Percentiles rank a stretch among this genome's conserved stretches.
These are phyloP conservation scores for Globisporangium sylvaticum DNA, from an alignment of 352 stramenopile species.

Conservation along the genomic window DNA sequence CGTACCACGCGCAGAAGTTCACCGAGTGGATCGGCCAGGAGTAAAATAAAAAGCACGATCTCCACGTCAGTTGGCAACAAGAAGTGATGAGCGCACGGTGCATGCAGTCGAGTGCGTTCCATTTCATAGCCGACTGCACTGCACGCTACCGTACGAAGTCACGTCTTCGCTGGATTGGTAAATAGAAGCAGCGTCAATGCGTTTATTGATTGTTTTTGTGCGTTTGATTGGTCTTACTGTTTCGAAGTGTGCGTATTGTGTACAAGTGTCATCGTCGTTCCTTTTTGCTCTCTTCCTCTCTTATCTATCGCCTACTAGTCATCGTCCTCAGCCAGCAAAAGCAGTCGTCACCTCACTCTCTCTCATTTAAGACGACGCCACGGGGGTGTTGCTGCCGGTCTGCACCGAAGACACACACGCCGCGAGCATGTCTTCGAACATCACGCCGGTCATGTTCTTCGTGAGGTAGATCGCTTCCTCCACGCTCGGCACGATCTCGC, in stretches of 20 bases:
- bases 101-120: neutral
- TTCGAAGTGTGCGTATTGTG: neutral
- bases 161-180: neutral
- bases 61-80: neutral
- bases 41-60: constrained; percentile 23
- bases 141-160: neutral
- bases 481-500: constrained; percentile 24
- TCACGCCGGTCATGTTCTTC: constrained; percentile 81
- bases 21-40: constrained; percentile 83
- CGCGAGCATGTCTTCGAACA: constrained; percentile 88
- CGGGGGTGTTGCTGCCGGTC: constrained; percentile 12
- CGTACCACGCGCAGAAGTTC: constrained; percentile 82
- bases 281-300: neutral
- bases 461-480: constrained; percentile 81
- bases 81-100: neutral
- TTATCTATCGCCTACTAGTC: neutral
- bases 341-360: neutral
- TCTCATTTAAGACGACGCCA: neutral
- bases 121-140: neutral
- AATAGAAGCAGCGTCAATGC: constrained; percentile 15
- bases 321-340: neutral
- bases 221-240: constrained; percentile 10
- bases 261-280: constrained; percentile 9
- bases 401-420: constrained; percentile 80
- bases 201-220: constrained; percentile 7